Percentiles rank a stretch among this genome's conserved stretches.
Conservation (phyloP, 2,329 filamentous ascomycete species). For the Xylariaceae sp. region DNA sequence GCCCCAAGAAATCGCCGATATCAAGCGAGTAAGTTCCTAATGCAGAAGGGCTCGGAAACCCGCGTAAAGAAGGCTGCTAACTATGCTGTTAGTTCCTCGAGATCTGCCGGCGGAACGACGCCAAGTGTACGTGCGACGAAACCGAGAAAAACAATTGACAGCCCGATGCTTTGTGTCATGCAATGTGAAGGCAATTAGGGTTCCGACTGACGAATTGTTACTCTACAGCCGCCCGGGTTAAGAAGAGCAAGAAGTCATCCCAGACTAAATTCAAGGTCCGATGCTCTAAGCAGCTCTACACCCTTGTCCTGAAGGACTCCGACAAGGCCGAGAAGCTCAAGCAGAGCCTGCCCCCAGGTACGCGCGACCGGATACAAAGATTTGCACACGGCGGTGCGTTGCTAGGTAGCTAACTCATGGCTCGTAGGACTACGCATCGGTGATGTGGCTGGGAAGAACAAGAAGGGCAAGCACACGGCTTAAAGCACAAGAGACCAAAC, state of each 20-base stretch:
- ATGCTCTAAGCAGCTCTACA: constrained; percentile 95
- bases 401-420: constrained; percentile 21
- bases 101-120: constrained; percentile 99
- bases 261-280: constrained; percentile 99
- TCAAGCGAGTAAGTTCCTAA: constrained; percentile 65
- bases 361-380: constrained; percentile 36
- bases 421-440: constrained; percentile 47
- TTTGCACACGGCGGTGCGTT: not conserved
- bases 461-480: constrained; percentile 42
- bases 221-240: constrained; percentile 74
- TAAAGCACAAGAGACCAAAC: constrained; percentile 25
- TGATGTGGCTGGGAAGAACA: constrained; percentile 54
- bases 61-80: constrained; percentile 27
- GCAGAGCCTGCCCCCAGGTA: constrained; percentile 97
- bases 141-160: constrained; percentile 7
- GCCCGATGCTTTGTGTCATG: constrained; percentile 2
- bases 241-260: constrained; percentile 87
- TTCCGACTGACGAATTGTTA: constrained; percentile 30
- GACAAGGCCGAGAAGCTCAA: constrained; percentile 99
- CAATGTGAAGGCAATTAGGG: constrained; percentile 11
- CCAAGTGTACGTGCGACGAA: constrained; percentile 74
- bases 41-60: not conserved
- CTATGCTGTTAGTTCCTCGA: constrained; percentile 79
- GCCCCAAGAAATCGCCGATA: constrained; percentile 97
- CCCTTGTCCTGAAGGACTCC: constrained; percentile 94